These are phyloP conservation scores for Whalleya microplaca DNA, from an alignment of 2,329 filamentous ascomycete genomes.

Conservation along the genomic window DNA sequence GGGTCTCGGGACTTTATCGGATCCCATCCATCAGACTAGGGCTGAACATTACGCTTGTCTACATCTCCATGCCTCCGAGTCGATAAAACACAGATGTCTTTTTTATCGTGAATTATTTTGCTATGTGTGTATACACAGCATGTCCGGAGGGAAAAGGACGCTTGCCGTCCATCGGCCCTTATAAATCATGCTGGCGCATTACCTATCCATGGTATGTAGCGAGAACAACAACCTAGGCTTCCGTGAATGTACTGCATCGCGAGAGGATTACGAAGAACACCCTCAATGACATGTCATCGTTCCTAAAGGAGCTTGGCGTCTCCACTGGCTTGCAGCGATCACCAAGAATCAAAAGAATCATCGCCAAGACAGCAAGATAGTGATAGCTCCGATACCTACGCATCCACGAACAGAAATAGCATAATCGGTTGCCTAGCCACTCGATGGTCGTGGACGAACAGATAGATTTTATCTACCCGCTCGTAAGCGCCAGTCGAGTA, in stretches of 20 bases:
- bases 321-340: constrained; percentile 24
- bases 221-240: constrained; percentile 6
- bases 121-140: not conserved
- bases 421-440: not conserved
- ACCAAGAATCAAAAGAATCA: not conserved
- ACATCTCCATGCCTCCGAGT: not conserved
- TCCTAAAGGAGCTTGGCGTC: constrained; percentile 18
- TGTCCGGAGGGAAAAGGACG: not conserved
- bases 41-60: not conserved
- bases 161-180: not conserved
- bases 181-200: not conserved
- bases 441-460: too few species aligned
- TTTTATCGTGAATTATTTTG: not conserved
- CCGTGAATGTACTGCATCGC: constrained; percentile 3
- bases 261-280: constrained; percentile 20
- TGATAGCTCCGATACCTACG: constrained; percentile 4
- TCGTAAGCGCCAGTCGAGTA: not conserved
- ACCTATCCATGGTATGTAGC: constrained; percentile 2
- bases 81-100: not conserved
- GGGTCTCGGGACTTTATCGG: not conserved
- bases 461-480: not conserved
- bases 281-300: constrained; percentile 22
- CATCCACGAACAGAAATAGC: constrained; percentile 8
- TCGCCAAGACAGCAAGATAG: constrained; percentile 17
- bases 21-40: not conserved